Conservation (phyloP, 768 basidiomycete genomes). For the Cystobasidium tubakii region DNA sequence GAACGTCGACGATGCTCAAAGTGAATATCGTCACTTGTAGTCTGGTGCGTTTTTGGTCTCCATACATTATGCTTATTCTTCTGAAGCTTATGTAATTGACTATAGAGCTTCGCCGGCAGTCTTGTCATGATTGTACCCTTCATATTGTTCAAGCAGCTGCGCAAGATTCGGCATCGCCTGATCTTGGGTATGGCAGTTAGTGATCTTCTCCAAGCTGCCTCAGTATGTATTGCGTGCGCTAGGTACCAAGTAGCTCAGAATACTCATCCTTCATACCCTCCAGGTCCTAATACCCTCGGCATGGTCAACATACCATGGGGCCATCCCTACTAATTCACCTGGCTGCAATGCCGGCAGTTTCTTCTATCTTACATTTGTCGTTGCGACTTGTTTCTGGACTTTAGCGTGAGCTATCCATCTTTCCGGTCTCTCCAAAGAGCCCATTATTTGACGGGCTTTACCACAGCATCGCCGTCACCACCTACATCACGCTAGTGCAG, state of each 20-base stretch:
- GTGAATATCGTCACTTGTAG: slow-evolving; percentile 15
- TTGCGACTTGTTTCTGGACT: slow-evolving; percentile 14
- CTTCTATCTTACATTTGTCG: slow-evolving; percentile 27
- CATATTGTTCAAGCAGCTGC: slow-evolving; percentile 11
- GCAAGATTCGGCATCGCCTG: slow-evolving; percentile 26
- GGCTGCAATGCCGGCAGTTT: slow-evolving; percentile 25
- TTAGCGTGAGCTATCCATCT: slow-evolving; percentile 1
- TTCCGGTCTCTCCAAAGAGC: too few relatives aligned
- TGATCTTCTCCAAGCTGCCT: slow-evolving; percentile 23
- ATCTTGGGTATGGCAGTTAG: slow-evolving; percentile 27
- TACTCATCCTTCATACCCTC: neutral
- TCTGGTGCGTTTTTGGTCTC: slow-evolving; percentile 1
- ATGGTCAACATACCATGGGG: neutral
- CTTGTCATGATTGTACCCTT: slow-evolving; percentile 35
- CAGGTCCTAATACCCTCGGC: slow-evolving; percentile 21
- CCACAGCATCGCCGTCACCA: neutral
- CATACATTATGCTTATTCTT: too few relatives aligned
- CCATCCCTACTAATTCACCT: neutral
- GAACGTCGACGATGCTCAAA: neutral
- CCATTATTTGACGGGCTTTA: neutral
- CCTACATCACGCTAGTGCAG: slow-evolving; percentile 21
- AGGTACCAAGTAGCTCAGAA: neutral
- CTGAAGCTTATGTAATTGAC: neutral
- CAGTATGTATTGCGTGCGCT: neutral
- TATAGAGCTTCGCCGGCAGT: slow-evolving; percentile 16